Evolutionary conservation across 2,329 filamentous ascomycete genomes (phyloP), one percentile per base, ranked within the genome.

Genomic region (Aureobasidium sp.): DNA sequence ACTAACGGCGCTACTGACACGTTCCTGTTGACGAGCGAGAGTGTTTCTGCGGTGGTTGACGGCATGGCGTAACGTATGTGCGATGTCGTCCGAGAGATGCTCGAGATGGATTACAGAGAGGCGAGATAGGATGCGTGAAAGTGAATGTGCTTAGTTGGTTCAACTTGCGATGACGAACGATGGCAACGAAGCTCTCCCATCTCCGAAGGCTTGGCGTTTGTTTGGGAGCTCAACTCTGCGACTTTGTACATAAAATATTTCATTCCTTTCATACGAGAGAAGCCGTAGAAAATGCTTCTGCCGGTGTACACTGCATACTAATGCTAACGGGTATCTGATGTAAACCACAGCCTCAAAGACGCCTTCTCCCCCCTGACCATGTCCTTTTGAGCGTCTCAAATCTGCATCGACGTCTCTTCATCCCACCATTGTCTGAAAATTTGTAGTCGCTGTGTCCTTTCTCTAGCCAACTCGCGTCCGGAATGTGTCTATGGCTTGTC

Each of bases 1-100:
- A 99, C 94, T 75, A 99, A 87, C 70, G 94, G 94, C 71, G 94
- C 94, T 77, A 99, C 93, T 69, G 93, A 96, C 77, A 99, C 94
- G 78, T 88, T 96, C 77, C 91, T 87, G 72, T 87, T 93, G 76
- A 97, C 91, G 75, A 97, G 88, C 69, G 90, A 95, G 76, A 97
- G 87, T 68, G 93, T 95, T 82, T 97, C 93, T 77, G 92, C 91
- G 75, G 93, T 97, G 68, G 93, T 97, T 77, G 93, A 87, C 78
- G 92, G 93, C 93, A 97, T 97, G 75, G 73, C 85, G 47, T 5
- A 4, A 7, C 48, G 11, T 34, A 37, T 58, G 55, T 48, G 55
- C 41, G 22, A 39, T 37, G 55, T 47, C 42, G 55, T 48, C 41
- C 14, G 37, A 22, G 37, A 44, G n/a, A 12, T 36, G 31, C 14